Base-by-base conservation (phyloP, 495 filamentous ascomycete species). In the Lasiosphaeria ovina region DNA sequence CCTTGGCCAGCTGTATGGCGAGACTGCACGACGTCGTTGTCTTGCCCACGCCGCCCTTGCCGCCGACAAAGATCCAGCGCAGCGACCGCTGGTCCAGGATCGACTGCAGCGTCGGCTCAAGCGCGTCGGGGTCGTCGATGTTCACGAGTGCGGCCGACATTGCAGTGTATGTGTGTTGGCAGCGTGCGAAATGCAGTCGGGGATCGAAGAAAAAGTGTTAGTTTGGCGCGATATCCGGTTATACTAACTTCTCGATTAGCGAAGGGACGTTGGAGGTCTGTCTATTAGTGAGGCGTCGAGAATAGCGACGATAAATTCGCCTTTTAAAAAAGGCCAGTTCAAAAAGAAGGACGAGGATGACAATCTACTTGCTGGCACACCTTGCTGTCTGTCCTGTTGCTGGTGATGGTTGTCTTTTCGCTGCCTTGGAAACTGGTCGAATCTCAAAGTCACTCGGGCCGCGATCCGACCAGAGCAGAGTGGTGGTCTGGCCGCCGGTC, bases 1-100 rank as follows among this genome's bases (percentile, higher is more conserved):
- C 91, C 77, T 90, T 93, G 69, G 94, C 90, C n/a, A 99, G 88
- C 74, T 99, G 94, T 70, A 98, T 98, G 55, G 94, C 94, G 52
- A 99, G 87, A 45, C 92, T 95, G 78, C 95, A 99, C 3, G 93
- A 97, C 0, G 95, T 98, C 14, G 95, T 99, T 11, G 94, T 99
- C 81, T 99, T 99, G 69, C 94, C 94, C n/a, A 99, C 94, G 68
- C 94, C 94, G 65, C 94, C 94, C 82, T 99, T 99, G 57, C 94
- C 94, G 67, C 94, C 94, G 52, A 98, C 95, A 69, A 99, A 99
- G 74, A 99, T 96, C 95, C 95, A 99, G 63, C 94, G 92, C 53
- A 99, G 87, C 17, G 91, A 87, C 68, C 89, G 90, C 73, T 99
- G 94, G 78, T 92, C 89, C 68, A 98, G 82, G 67, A 99, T 91